Conservation (phyloP, 495 filamentous ascomycete species). For the Podospora pseudopauciseta region DNA sequence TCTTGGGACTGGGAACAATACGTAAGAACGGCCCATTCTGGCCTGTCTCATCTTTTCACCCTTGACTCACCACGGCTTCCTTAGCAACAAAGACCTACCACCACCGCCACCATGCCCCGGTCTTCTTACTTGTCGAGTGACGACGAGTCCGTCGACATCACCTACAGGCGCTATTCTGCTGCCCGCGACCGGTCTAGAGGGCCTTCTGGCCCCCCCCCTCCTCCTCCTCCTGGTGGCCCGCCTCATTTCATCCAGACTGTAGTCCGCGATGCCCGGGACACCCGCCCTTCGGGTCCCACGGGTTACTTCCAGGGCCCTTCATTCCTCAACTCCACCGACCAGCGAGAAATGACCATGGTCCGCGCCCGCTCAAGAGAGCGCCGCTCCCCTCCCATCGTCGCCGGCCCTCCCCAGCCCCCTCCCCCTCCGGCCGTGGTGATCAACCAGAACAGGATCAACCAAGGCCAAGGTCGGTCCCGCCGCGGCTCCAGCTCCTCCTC, state of each 20-base stretch:
- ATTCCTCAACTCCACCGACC: constrained; percentile 32
- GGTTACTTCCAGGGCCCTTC: constrained; percentile 34
- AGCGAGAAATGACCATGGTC: constrained; percentile 29
- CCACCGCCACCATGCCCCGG: constrained; percentile 17
- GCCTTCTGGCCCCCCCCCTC: constrained; percentile 27
- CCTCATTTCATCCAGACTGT: constrained; percentile 42
- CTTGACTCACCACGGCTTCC: neutral
- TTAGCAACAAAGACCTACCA: neutral
- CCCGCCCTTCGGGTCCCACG: constrained; percentile 20
- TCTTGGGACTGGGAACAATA: neutral
- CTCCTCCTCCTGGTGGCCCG: constrained; percentile 29
- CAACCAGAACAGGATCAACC: constrained; percentile 14
- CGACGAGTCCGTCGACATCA: constrained; percentile 44
- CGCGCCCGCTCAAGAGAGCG: constrained; percentile 44
- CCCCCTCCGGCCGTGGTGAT: constrained; percentile 24
- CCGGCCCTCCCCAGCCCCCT: constrained; percentile 4
- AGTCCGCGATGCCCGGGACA: constrained; percentile 26
- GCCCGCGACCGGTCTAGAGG: constrained; percentile 21
- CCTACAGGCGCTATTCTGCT: constrained; percentile 31
- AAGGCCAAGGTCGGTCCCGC: neutral
- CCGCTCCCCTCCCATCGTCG: constrained; percentile 28
- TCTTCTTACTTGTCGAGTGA: constrained; percentile 26
- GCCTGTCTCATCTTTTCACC: neutral
- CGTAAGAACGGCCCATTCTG: neutral
- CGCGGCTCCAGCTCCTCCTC: constrained; percentile 35